Percentiles rank a stretch among this genome's conserved stretches.
Evolutionary conservation across 106 monocot genomes (phyloP).

Genomic region (Dioscorea dumetorum): DNA sequence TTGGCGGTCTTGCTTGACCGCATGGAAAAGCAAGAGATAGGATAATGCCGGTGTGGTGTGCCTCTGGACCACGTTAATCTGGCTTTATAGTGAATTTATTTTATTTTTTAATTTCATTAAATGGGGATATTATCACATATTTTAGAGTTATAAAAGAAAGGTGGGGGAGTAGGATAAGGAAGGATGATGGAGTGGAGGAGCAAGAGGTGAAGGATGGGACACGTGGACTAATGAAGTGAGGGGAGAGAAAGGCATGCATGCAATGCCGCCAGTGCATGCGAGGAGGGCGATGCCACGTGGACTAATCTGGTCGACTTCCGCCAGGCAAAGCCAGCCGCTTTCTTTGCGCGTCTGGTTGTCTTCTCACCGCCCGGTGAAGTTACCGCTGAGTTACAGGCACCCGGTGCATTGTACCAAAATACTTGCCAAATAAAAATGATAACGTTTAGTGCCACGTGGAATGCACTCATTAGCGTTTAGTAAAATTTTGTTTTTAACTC

Average conservation of each 20-base stretch:
- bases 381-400: too few species aligned
- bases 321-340: too few species aligned
- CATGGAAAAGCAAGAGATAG: background rate
- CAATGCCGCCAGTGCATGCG: background rate
- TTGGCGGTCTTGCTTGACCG: constrained; percentile 70
- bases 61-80: background rate
- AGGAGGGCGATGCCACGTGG: background rate
- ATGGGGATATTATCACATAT: too few species aligned
- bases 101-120: too few species aligned
- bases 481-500: too few species aligned
- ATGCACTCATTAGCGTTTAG: too few species aligned
- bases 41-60: background rate
- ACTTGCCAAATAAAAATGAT: too few species aligned
- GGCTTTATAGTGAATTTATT: too few species aligned
- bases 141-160: background rate
- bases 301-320: background rate
- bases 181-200: constrained; percentile 24
- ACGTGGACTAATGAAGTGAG: background rate
- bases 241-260: background rate
- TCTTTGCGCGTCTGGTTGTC: background rate
- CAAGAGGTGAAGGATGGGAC: constrained; percentile 31
- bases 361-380: too few species aligned
- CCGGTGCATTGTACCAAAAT: too few species aligned
- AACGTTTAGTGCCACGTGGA: too few species aligned
- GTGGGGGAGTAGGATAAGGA: background rate